Percentiles rank a stretch among this genome's conserved stretches.
phyloP scores from a whole-genome alignment of 1,139 yeast genomes.

The Yamadazyma conglobata region DNA sequence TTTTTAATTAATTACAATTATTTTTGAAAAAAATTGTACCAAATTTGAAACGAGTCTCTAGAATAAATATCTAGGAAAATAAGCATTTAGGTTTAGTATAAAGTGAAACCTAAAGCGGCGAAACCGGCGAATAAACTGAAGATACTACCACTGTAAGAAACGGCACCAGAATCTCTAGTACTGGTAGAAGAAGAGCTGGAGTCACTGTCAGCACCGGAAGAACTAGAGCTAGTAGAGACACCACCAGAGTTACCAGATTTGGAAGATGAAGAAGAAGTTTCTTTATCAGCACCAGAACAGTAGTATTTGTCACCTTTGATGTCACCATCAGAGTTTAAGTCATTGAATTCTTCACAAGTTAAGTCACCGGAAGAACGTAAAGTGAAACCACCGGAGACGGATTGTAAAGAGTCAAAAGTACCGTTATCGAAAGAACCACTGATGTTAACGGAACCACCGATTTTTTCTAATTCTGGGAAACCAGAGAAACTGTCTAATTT shows the following conservation, averaged over 20 bases:
- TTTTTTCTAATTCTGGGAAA: constrained; percentile 66
- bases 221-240: constrained; percentile 26
- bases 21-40: too few species aligned
- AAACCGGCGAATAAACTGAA: constrained; percentile 55
- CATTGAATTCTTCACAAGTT: constrained; percentile 75
- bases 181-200: constrained; percentile 21
- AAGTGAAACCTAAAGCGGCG: constrained; percentile 61
- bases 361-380: constrained; percentile 73
- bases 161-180: constrained; percentile 26
- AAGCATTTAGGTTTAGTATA: constrained; percentile 39
- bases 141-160: constrained; percentile 34
- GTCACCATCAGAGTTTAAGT: constrained; percentile 65
- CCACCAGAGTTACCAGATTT: constrained; percentile 28
- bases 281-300: constrained; percentile 67
- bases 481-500: constrained; percentile 62
- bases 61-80: background rate
- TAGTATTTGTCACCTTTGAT: constrained; percentile 86
- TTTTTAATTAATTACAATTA: constrained; percentile 1
- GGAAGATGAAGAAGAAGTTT: constrained; percentile 44
- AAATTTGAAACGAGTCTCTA: constrained; percentile 1
- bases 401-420: constrained; percentile 63
- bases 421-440: constrained; percentile 80
- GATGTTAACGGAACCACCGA: constrained; percentile 85
- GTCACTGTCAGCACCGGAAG: constrained; percentile 15
- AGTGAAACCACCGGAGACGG: constrained; percentile 89